A percentile compares a stretch with the other conserved stretches of the same genome.
phyloP scores from a whole-genome alignment of 164 flowering plant species.

The Taxillus chinensis region DNA sequence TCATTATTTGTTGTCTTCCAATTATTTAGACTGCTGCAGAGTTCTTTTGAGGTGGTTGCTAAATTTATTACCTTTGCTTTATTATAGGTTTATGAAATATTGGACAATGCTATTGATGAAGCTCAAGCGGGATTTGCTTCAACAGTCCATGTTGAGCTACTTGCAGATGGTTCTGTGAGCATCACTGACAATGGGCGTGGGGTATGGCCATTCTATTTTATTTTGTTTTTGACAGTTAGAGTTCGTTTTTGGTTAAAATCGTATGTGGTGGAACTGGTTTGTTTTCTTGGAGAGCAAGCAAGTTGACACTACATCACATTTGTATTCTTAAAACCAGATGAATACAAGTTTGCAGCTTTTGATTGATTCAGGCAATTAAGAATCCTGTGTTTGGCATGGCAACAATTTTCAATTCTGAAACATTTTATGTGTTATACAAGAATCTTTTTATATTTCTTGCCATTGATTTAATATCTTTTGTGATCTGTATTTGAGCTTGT shows the following conservation, averaged over 20 bases:
- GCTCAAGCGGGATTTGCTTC: conserved; percentile 96
- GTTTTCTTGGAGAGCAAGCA: not conserved
- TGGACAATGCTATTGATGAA: conserved; percentile 96
- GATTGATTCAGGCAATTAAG: too few species aligned
- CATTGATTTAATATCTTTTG: too few species aligned
- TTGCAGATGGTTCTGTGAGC: conserved; percentile 81
- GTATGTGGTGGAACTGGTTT: not conserved
- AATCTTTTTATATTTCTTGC: too few species aligned
- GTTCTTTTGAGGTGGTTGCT: conserved; percentile 1
- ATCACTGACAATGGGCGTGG: conserved; percentile 95
- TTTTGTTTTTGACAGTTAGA: not conserved
- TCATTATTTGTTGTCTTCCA: not conserved
- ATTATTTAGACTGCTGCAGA: not conserved
- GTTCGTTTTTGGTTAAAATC: not conserved
- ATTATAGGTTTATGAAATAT: conserved; percentile 82
- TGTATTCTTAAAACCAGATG: too few species aligned
- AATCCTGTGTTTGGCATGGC: too few species aligned
- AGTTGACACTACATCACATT: not conserved
- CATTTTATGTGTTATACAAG: too few species aligned
- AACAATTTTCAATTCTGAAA: too few species aligned
- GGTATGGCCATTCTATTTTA: conserved; percentile 34
- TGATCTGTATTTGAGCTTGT: too few species aligned
- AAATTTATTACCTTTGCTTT: conserved; percentile 7
- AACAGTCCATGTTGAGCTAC: conserved; percentile 55
- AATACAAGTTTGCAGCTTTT: too few species aligned